Evolutionary conservation across 2,329 filamentous ascomycete genomes (phyloP).

Genomic region (Pestalotiopsis sp.): DNA sequence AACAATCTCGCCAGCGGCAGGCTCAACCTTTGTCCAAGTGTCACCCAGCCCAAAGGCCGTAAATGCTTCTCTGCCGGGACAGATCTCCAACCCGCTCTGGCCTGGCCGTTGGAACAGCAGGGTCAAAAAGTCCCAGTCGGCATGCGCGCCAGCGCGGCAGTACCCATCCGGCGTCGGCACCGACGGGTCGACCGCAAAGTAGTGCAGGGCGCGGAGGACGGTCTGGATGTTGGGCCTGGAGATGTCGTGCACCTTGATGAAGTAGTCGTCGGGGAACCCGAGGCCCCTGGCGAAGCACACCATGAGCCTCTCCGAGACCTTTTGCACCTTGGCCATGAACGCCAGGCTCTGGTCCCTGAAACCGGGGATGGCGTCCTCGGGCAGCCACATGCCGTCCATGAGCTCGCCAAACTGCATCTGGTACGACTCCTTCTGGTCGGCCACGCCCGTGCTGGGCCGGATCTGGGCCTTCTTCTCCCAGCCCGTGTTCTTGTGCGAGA

Average conservation of each 20-base stretch:
- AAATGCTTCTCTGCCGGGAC: conserved; percentile 62
- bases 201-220: conserved; percentile 59
- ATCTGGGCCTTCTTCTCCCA: conserved; percentile 64
- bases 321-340: conserved; percentile 59
- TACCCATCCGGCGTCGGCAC: conserved; percentile 45
- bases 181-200: conserved; percentile 47
- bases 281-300: conserved; percentile 60
- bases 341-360: conserved; percentile 46
- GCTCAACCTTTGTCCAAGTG: conserved; percentile 65
- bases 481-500: conserved; percentile 57
- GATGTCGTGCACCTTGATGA: conserved; percentile 56
- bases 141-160: conserved; percentile 64
- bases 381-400: conserved; percentile 55
- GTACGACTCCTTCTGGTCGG: conserved; percentile 64
- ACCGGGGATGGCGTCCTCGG: conserved; percentile 46
- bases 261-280: conserved; percentile 58
- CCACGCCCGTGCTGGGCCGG: conserved; percentile 59
- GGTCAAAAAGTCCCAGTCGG: conserved; percentile 66
- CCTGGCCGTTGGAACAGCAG: conserved; percentile 64
- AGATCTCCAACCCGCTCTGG: conserved; percentile 66
- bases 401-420: conserved; percentile 63
- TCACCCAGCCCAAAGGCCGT: conserved; percentile 63
- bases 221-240: conserved; percentile 53
- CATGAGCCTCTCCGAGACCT: conserved; percentile 58
- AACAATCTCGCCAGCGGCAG: conserved; percentile 55